Conservation (phyloP, 2,329 filamentous ascomycete species). For the Chaetomiaceae sp. region DNA sequence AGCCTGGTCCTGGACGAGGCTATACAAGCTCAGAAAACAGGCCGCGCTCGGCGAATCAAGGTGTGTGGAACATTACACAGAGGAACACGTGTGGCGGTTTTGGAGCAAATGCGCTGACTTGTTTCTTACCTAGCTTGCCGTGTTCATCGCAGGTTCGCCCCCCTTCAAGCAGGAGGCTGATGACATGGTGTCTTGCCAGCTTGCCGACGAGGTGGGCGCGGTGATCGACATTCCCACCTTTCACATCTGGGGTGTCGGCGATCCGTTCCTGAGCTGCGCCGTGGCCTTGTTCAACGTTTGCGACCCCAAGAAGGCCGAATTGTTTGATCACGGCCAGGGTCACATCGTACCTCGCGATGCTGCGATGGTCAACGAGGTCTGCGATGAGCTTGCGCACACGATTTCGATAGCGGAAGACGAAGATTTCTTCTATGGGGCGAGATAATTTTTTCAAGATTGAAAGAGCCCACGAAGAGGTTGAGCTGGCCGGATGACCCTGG, state of each 20-base stretch:
- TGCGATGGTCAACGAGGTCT: slow-evolving; percentile 23
- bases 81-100: too few relatives aligned
- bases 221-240: slow-evolving; percentile 32
- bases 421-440: too few relatives aligned
- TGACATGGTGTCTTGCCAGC: slow-evolving; percentile 23
- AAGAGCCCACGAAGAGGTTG: too few relatives aligned
- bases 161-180: slow-evolving; percentile 27
- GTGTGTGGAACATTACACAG: slow-evolving; percentile 4
- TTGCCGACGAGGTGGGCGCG: slow-evolving; percentile 27
- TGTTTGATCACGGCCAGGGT: slow-evolving; percentile 47
- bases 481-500: too few relatives aligned
- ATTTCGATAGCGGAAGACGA: slow-evolving; percentile 15
- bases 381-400: slow-evolving; percentile 19
- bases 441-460: too few relatives aligned
- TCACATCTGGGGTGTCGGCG: slow-evolving; percentile 35
- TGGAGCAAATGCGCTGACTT: not conserved
- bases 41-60: slow-evolving; percentile 17
- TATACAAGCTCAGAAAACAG: not conserved
- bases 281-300: slow-evolving; percentile 45
- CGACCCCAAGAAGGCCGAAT: slow-evolving; percentile 36
- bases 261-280: slow-evolving; percentile 42
- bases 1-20: slow-evolving; percentile 21
- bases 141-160: slow-evolving; percentile 41
- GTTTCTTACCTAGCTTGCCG: slow-evolving; percentile 31
- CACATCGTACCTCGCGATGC: slow-evolving; percentile 41